Base-by-base conservation (phyloP, 768 basidiomycete genomes). In the Tephrocybe rancida region DNA sequence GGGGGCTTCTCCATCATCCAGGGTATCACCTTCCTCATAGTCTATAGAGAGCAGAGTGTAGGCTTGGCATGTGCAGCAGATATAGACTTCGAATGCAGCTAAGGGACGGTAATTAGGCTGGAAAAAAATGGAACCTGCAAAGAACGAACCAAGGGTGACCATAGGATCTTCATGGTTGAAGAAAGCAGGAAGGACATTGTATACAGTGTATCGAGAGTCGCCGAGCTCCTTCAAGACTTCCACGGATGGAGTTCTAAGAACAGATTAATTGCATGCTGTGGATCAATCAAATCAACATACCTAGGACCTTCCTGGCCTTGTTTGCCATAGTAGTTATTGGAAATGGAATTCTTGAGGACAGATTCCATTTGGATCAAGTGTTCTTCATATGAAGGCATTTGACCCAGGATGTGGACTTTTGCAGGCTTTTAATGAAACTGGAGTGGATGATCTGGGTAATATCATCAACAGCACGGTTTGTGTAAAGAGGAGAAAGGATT, bases 301-400 rank as follows among this genome's bases (percentile, higher is more conserved):
- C 85, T 84, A 53, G 84, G 76, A 18, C 78, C 76, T 2, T 54
- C 53, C 32, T 75, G 66, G 3, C 82, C 88, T 39, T 83, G 81
- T 71, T 97, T 95, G 56, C 96, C 97, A 64, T 99, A 98, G 64
- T 86, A 88, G 60, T 86, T 90, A 52, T 86, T 88, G 16, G 86
- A 85, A 47, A 97, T 90, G 0, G 97, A 90, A 24, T 87, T 82
- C 71, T 90, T 93, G 44, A 99, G 81, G 48, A 99, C 88, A 24
- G 86, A 79, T 74, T 97, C 95, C 91, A 99, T 96, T 70, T 99
- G 97, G 24, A 84, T 76, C 37, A 87, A 77, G 53, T 96, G 89
- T 69, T 98, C 97, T 64, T 98, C 95, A 66, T 92, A 96, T 13
- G 95, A 96, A 5, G 97, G 97, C 84, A 99, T 90, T 68, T 96